These are phyloP conservation scores for Trifolium repens DNA, from an alignment of 306 rosid species.

Conservation along the genomic window DNA sequence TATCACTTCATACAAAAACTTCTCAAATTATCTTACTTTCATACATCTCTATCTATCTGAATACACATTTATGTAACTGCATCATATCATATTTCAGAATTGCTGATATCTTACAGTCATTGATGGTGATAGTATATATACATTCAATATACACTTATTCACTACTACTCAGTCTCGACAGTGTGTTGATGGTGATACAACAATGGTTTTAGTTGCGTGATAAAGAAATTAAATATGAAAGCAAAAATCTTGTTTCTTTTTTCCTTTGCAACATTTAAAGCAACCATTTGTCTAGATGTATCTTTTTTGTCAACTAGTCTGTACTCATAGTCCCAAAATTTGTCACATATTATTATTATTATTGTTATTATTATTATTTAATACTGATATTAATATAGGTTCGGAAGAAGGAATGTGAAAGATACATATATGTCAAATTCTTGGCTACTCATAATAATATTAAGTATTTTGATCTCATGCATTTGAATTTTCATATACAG, in stretches of 20 bases:
- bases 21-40: constrained; percentile 13
- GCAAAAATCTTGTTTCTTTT: background rate
- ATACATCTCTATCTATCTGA: constrained; percentile 26
- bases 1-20: constrained; percentile 33
- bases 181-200: constrained; percentile 42
- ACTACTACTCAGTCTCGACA: constrained; percentile 29
- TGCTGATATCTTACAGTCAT: constrained; percentile 35
- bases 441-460: background rate
- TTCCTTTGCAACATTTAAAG: constrained; percentile 19
- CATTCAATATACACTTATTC: constrained; percentile 39
- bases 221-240: constrained; percentile 13
- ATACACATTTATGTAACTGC: constrained; percentile 36
- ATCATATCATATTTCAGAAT: constrained; percentile 37
- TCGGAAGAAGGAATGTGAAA: constrained; percentile 22
- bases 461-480: background rate
- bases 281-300: background rate
- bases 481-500: no score
- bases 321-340: constrained; percentile 1
- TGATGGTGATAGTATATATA: constrained; percentile 45
- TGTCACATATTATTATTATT: background rate
- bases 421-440: background rate
- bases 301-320: constrained; percentile 15
- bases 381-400: background rate
- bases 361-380: background rate
- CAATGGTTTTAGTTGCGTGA: constrained; percentile 1